phyloP scores from a whole-genome alignment of 2,329 filamentous ascomycete species.

The Pyricularia sp. region DNA sequence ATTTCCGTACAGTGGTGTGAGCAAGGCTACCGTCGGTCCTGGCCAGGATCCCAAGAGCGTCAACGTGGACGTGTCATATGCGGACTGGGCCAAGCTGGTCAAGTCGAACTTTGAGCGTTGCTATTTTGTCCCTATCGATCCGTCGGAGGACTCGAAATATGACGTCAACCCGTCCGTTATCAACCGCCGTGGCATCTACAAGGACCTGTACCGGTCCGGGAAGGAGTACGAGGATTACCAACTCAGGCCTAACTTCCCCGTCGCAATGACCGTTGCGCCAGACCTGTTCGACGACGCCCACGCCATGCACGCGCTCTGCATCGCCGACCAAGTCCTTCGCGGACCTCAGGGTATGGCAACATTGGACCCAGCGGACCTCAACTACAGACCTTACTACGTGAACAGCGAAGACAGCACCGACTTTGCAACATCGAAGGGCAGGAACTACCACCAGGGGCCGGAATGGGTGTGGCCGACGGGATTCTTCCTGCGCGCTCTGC shows the following conservation, averaged over 20 bases:
- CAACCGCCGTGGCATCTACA: slow-evolving; percentile 94
- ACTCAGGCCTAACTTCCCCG: slow-evolving; percentile 84
- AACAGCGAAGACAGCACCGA: slow-evolving; percentile 90
- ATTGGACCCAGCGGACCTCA: slow-evolving; percentile 81
- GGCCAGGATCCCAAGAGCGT: slow-evolving; percentile 33
- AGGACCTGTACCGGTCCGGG: slow-evolving; percentile 86
- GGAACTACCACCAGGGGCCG: slow-evolving; percentile 96
- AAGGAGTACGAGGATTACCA: slow-evolving; percentile 99
- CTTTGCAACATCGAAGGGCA: slow-evolving; percentile 85
- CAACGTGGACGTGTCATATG: slow-evolving; percentile 51
- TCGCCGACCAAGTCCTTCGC: slow-evolving; percentile 70
- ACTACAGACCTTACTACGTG: slow-evolving; percentile 91
- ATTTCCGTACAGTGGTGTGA: slow-evolving; percentile 67
- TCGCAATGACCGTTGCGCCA: slow-evolving; percentile 90
- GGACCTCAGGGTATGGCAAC: slow-evolving; percentile 94
- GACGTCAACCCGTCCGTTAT: slow-evolving; percentile 71
- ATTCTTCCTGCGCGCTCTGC: slow-evolving; percentile 83
- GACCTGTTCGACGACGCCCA: slow-evolving; percentile 73
- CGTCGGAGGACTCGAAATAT: slow-evolving; percentile 64
- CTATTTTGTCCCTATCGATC: slow-evolving; percentile 71
- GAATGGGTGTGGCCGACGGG: slow-evolving; percentile 98
- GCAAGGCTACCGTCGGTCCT: slow-evolving; percentile 25
- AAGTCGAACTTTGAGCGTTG: slow-evolving; percentile 83
- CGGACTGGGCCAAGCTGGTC: slow-evolving; percentile 71
- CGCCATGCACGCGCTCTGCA: slow-evolving; percentile 68